phyloP scores from a whole-genome alignment of 2,329 filamentous ascomycete species.

The Stachybotrys elegans region DNA sequence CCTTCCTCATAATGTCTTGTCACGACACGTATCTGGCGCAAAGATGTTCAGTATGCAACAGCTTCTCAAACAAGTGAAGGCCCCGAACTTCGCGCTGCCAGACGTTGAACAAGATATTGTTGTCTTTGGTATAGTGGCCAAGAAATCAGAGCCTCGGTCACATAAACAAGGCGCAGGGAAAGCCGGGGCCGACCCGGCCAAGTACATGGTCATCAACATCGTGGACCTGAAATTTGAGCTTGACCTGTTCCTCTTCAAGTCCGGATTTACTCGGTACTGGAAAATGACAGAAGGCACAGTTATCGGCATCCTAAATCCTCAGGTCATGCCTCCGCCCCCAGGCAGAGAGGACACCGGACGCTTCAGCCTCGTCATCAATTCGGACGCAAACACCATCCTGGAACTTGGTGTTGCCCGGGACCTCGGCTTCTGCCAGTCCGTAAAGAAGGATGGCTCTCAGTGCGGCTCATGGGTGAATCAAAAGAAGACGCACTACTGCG shows the following conservation, averaged over 20 bases:
- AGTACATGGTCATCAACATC: slow-evolving; percentile 89
- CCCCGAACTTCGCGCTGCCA: slow-evolving; percentile 76
- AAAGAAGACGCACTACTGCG: slow-evolving; percentile 84
- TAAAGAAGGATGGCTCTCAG: slow-evolving; percentile 76
- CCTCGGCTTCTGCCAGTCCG: slow-evolving; percentile 79
- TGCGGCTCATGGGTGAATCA: slow-evolving; percentile 85
- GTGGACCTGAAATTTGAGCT: slow-evolving; percentile 88
- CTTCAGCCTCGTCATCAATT: slow-evolving; percentile 81
- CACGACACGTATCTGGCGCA: slow-evolving; percentile 73
- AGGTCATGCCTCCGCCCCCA: slow-evolving; percentile 79
- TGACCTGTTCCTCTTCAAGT: slow-evolving; percentile 87
- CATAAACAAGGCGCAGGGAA: slow-evolving; percentile 43
- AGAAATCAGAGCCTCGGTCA: slow-evolving; percentile 74
- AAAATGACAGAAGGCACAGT: slow-evolving; percentile 89
- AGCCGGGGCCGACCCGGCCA: slow-evolving; percentile 57
- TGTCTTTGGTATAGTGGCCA: slow-evolving; percentile 80
- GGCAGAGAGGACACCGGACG: slow-evolving; percentile 71
- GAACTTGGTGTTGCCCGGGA: slow-evolving; percentile 84
- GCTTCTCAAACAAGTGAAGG: slow-evolving; percentile 73
- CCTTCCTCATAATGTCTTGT: slow-evolving; percentile 74
- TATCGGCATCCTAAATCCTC: slow-evolving; percentile 86
- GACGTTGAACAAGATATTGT: slow-evolving; percentile 84
- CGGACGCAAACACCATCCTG: slow-evolving; percentile 81
- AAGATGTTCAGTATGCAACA: slow-evolving; percentile 75
- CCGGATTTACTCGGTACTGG: slow-evolving; percentile 89